Percentiles rank a stretch among this genome's conserved stretches.
Conservation (phyloP, 2,329 filamentous ascomycete genomes). For the Drechslerella dactyloides region DNA sequence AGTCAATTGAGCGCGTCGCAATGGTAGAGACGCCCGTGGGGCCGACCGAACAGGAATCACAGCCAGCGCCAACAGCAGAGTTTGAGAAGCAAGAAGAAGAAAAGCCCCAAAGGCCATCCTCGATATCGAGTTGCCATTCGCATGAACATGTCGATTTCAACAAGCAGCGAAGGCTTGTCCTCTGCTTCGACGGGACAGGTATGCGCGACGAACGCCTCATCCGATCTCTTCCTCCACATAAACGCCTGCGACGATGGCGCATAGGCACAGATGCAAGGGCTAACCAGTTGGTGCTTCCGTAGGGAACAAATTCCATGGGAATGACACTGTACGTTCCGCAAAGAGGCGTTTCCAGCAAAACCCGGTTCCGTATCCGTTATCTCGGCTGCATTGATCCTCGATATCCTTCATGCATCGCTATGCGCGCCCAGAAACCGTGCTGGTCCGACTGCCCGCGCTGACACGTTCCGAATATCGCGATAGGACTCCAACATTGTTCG, state of each 20-base stretch:
- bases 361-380: slow-evolving; percentile 2
- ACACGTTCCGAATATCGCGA: slow-evolving; percentile 54
- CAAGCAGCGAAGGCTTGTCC: slow-evolving; percentile 59
- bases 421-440: slow-evolving; percentile 7
- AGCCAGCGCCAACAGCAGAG: background rate
- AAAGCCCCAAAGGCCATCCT: slow-evolving; percentile 35
- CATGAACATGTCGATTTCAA: slow-evolving; percentile 35
- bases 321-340: slow-evolving; percentile 43
- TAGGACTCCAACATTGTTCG: slow-evolving; percentile 65
- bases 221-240: background rate
- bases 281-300: slow-evolving; percentile 7
- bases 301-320: slow-evolving; percentile 48
- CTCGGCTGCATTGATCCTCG: no score
- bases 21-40: slow-evolving; percentile 47
- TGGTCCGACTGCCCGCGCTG: slow-evolving; percentile 24
- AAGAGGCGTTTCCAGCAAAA: background rate
- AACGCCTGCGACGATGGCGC: background rate
- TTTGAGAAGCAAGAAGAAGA: slow-evolving; percentile 9
- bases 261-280: background rate
- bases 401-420: slow-evolving; percentile 54
- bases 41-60: slow-evolving; percentile 1
- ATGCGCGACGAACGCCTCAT: slow-evolving; percentile 55
- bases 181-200: slow-evolving; percentile 64
- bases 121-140: slow-evolving; percentile 42
- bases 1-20: slow-evolving; percentile 48